Conservation (phyloP, 345 rosid genomes). For the Ceriops decandra region DNA sequence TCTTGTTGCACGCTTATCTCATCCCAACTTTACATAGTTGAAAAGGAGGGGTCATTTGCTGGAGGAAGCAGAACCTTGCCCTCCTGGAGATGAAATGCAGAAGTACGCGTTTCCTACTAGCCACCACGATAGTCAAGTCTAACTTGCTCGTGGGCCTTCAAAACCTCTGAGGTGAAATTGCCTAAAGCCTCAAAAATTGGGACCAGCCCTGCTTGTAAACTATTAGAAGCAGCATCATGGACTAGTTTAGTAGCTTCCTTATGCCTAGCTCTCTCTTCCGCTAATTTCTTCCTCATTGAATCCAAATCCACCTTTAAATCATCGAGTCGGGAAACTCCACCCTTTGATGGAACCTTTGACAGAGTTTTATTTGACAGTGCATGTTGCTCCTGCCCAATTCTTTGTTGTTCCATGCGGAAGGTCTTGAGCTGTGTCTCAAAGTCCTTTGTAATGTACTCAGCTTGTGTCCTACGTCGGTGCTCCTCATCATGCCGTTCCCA, state of each 20-base stretch:
- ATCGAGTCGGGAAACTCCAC: slow-evolving; percentile 70
- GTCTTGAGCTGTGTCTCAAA: slow-evolving; percentile 64
- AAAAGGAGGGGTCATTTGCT: neutral
- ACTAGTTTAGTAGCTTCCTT: slow-evolving; percentile 68
- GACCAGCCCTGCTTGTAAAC: slow-evolving; percentile 71
- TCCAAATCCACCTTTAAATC: slow-evolving; percentile 88
- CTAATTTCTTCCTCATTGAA: slow-evolving; percentile 70
- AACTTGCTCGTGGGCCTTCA: slow-evolving; percentile 77
- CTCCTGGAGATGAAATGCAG: neutral
- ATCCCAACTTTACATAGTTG: slow-evolving; percentile 20
- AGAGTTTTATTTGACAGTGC: slow-evolving; percentile 54
- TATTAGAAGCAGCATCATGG: slow-evolving; percentile 70
- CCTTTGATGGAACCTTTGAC: slow-evolving; percentile 49
- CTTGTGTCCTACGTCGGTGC: slow-evolving; percentile 66
- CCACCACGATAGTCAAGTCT: slow-evolving; percentile 38
- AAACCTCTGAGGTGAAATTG: slow-evolving; percentile 66
- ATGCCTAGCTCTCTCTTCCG: slow-evolving; percentile 68
- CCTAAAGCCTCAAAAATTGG: slow-evolving; percentile 85
- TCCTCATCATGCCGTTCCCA: slow-evolving; percentile 94
- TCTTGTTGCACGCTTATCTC: neutral
- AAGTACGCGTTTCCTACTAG: slow-evolving; percentile 12
- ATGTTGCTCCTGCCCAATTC: slow-evolving; percentile 52
- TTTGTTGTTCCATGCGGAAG: slow-evolving; percentile 57
- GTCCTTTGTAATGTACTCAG: slow-evolving; percentile 75
- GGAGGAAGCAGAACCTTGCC: neutral